phyloP scores from a whole-genome alignment of 176 grass and related monocot species.

The Paspalum vaginatum region DNA sequence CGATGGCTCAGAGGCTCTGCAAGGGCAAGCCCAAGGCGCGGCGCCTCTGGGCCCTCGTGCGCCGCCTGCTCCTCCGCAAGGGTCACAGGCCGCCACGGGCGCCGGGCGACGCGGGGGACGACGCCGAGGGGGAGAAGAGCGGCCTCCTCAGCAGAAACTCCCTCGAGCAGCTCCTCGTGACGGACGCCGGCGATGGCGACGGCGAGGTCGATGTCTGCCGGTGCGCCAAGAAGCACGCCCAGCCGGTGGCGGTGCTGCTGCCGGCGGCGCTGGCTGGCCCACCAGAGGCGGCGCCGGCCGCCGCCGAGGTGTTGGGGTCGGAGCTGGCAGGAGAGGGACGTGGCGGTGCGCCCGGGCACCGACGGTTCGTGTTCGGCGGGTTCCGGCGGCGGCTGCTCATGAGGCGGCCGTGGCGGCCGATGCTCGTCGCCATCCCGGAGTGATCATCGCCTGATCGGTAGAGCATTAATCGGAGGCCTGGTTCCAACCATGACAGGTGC shows the following conservation, averaged over 20 bases:
- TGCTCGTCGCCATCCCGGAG: constrained; percentile 89
- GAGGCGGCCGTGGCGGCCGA: constrained; percentile 69
- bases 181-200: not conserved
- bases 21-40: constrained; percentile 22
- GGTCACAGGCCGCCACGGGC: not conserved
- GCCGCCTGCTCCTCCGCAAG: constrained; percentile 47
- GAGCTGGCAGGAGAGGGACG: not conserved
- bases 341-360: constrained; percentile 23
- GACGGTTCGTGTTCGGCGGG: constrained; percentile 58
- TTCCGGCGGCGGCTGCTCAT: constrained; percentile 66
- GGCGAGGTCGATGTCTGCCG: constrained; percentile 7
- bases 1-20: not conserved
- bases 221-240: constrained; percentile 26
- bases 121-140: constrained; percentile 33
- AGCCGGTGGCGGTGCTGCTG: not conserved
- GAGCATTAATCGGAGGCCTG: not conserved
- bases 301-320: not conserved
- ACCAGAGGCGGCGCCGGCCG: not conserved
- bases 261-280: too few relatives aligned
- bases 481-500: not conserved
- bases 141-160: constrained; percentile 47
- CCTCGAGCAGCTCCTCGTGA: constrained; percentile 51
- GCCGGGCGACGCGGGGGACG: not conserved
- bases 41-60: constrained; percentile 49
- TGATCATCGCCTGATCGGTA: too few relatives aligned